Base-by-base conservation (phyloP, 1,139 yeast genomes). In the Yamadazyma sp. region DNA sequence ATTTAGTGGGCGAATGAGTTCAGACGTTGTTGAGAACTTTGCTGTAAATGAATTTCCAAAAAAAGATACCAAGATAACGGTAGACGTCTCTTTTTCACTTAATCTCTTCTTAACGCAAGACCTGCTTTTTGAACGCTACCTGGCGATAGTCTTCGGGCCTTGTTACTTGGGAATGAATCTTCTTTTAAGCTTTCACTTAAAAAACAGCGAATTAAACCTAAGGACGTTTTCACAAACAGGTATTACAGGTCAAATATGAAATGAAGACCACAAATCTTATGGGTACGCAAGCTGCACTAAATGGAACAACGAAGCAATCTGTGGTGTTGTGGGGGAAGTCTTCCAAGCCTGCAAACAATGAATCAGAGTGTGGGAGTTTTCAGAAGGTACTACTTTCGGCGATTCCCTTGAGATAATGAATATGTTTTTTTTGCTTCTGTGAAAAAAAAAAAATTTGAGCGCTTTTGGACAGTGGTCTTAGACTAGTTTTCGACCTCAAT, bases 351-450 rank as follows among this genome's bases (percentile, higher is more conserved):
- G 31, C 16, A 14, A 17, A 28, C 31, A 28, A 17, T 9, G 31
- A 16, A 7, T 28, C 17, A 16, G 16, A 4, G n/a, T 5, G 31
- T 14, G 12, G 16, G 16, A 28, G 12, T 5, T 7, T 5, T 15
- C 20, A 11, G 20, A n/a, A 4, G 18, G 7, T 7, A 16, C 12
- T 6, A n/a, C 31, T 7, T 4, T 28, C 9, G 10, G 4, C 31
- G 9, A 17, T 28, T 28, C 31, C 27, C 31, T 28, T 28, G 6
- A 5, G 20, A 4, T 28, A 16, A 20, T 28, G 31, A 28, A 28
- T 28, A 28, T 28, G 31, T 28, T 28, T 28, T 27, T n/a, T 28
- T 28, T 28, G 12, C n/a, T 15, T 28, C 12, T 28, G 31, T 28
- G 31, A 16, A 17, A 8, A 20, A 24, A 24, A 24, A 24, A 24